Conservation (phyloP, 441 rosid genomes). For the Gossypium aridum region DNA sequence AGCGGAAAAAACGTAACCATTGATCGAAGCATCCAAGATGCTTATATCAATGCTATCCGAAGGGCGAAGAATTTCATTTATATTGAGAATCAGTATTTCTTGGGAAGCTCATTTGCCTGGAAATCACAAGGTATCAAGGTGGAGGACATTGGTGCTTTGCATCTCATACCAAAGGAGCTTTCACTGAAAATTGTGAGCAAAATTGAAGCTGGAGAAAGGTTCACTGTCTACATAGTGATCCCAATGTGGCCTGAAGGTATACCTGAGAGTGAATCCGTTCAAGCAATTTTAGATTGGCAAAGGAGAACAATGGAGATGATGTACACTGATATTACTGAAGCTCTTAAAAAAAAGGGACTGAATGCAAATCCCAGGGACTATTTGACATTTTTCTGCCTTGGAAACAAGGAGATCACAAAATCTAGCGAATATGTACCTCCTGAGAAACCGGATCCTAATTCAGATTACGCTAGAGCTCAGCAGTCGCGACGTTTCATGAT, state of each 20-base stretch:
- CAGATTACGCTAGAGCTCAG: conserved; percentile 50
- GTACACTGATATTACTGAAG: conserved; percentile 41
- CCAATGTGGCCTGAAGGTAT: conserved; percentile 65
- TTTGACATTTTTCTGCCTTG: conserved; percentile 51
- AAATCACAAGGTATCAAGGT: conserved; percentile 22
- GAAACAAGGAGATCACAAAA: conserved; percentile 32
- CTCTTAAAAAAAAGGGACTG: conserved; percentile 29
- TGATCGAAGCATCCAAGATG: conserved; percentile 59
- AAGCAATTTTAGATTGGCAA: conserved; percentile 63
- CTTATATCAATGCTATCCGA: conserved; percentile 51
- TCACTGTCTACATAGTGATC: conserved; percentile 51
- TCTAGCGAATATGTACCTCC: conserved; percentile 33
- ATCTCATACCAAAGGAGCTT: conserved; percentile 60
- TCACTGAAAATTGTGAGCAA: conserved; percentile 55
- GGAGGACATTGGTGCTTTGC: conserved; percentile 36
- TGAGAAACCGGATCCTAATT: conserved; percentile 26
- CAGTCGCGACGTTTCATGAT: conserved; percentile 56
- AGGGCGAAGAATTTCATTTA: conserved; percentile 55
- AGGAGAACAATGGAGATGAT: conserved; percentile 65
- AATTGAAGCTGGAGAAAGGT: conserved; percentile 51
- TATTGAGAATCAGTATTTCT: conserved; percentile 60
- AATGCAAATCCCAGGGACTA: conserved; percentile 44
- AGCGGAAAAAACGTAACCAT: conserved; percentile 32
- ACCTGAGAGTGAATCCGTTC: conserved; percentile 43
- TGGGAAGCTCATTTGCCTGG: conserved; percentile 69